Conservation (phyloP, 108 stramenopile genomes). For the Cyclotella sp. region DNA sequence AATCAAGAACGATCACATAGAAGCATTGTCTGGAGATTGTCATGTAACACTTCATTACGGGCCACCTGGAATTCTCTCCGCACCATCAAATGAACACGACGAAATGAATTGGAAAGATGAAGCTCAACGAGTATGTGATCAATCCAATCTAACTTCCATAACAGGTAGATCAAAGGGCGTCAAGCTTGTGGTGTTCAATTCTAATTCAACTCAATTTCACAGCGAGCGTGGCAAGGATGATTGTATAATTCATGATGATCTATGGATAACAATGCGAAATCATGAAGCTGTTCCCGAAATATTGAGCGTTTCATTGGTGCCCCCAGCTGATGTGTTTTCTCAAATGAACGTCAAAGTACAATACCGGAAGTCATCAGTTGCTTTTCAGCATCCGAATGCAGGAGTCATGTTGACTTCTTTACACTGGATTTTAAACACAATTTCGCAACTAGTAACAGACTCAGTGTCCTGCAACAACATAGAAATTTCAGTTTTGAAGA, state of each 20-base stretch:
- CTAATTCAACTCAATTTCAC: constrained; percentile 14
- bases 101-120: constrained; percentile 51
- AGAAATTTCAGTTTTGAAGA: not conserved
- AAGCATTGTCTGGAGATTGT: constrained; percentile 40
- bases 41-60: constrained; percentile 66
- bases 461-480: not conserved
- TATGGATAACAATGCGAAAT: constrained; percentile 28
- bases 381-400: constrained; percentile 83
- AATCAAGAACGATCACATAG: not conserved
- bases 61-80: constrained; percentile 36
- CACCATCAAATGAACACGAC: not conserved
- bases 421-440: constrained; percentile 66
- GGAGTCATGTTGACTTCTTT: constrained; percentile 72
- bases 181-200: constrained; percentile 22
- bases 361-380: constrained; percentile 72
- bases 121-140: constrained; percentile 46
- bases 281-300: not conserved
- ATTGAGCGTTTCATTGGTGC: constrained; percentile 25
- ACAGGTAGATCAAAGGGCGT: constrained; percentile 62
- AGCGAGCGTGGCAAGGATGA: constrained; percentile 15
- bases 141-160: constrained; percentile 45
- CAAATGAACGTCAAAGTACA: constrained; percentile 27
- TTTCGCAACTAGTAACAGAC: constrained; percentile 37
- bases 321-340: not conserved
- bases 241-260: constrained; percentile 38